Conservation (phyloP, 2,329 filamentous ascomycete genomes). For the Magnaporthiopsis incrustans region DNA sequence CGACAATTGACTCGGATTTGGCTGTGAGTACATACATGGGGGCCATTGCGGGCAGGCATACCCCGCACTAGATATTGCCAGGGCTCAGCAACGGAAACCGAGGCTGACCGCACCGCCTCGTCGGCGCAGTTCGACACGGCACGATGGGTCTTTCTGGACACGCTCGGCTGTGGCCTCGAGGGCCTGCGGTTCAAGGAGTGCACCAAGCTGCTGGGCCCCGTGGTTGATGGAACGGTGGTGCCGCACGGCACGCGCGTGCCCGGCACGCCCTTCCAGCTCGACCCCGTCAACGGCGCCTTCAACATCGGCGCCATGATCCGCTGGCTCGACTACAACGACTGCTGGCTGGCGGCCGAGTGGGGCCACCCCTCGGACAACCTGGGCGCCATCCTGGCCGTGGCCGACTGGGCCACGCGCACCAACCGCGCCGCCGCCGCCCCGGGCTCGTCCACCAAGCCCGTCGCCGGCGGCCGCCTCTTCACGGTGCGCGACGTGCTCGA, state of each 20-base stretch:
- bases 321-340: slow-evolving; percentile 99
- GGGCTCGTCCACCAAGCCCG: slow-evolving; percentile 18
- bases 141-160: slow-evolving; percentile 93
- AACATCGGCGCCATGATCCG: slow-evolving; percentile 99
- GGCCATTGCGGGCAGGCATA: no score
- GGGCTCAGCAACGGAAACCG: slow-evolving; percentile 7
- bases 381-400: slow-evolving; percentile 90
- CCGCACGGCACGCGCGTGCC: slow-evolving; percentile 88
- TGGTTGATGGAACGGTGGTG: slow-evolving; percentile 83
- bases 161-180: slow-evolving; percentile 92
- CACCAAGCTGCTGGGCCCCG: slow-evolving; percentile 85
- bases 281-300: slow-evolving; percentile 93
- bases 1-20: slow-evolving; percentile 81
- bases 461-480: slow-evolving; percentile 80
- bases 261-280: slow-evolving; percentile 87
- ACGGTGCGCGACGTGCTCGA: slow-evolving; percentile 87
- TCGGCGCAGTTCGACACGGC: slow-evolving; percentile 76
- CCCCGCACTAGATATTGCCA: background rate
- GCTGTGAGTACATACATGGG: slow-evolving; percentile 66
- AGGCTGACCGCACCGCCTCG: slow-evolving; percentile 13
- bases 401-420: slow-evolving; percentile 95
- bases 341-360: slow-evolving; percentile 98
- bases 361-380: slow-evolving; percentile 97
- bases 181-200: slow-evolving; percentile 94
- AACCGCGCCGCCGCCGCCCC: slow-evolving; percentile 53